A percentile compares a stretch with the other conserved stretches of the same genome.
Conservation (phyloP, 371 early-diverging fungal species). For the Rhizopus stolonifer region DNA sequence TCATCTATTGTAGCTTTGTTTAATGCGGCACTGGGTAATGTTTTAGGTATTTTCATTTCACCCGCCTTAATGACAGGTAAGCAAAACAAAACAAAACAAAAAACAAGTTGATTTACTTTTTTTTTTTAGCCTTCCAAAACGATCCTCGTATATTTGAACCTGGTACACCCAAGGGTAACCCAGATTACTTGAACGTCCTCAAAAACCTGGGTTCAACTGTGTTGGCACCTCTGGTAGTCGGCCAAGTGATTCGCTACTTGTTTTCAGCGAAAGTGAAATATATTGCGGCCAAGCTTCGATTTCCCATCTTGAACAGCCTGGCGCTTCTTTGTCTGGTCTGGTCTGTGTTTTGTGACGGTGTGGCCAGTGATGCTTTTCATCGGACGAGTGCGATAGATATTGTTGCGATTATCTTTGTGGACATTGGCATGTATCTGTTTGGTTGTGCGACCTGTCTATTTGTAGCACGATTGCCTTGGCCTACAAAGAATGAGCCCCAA, state of each 20-base stretch:
- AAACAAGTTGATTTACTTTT: no score
- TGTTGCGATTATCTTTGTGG: conserved; percentile 58
- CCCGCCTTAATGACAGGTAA: conserved; percentile 63
- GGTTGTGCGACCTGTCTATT: conserved; percentile 43
- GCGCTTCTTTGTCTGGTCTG: conserved; percentile 69
- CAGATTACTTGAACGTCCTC: conserved; percentile 56
- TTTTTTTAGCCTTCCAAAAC: conserved; percentile 42
- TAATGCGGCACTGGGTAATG: conserved; percentile 72
- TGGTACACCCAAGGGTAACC: conserved; percentile 41
- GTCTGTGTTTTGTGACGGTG: conserved; percentile 76
- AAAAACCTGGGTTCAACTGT: conserved; percentile 63
- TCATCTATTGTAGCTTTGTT: conserved; percentile 46
- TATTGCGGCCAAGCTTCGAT: conserved; percentile 47
- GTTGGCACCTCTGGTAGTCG: conserved; percentile 62
- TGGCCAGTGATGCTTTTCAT: conserved; percentile 55
- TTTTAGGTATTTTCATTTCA: conserved; percentile 67
- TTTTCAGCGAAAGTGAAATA: conserved; percentile 52
- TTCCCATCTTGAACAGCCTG: conserved; percentile 58
- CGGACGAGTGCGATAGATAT: conserved; percentile 52
- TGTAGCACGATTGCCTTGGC: conserved; percentile 47
- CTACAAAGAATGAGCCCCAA: conserved; percentile 17
- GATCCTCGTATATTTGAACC: conserved; percentile 39
- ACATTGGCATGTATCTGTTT: conserved; percentile 48
- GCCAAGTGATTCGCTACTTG: conserved; percentile 61
- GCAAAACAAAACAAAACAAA: no score